Evolutionary conservation across 78 protist species (phyloP).

Genomic region (Dictyostelium intermedium): DNA sequence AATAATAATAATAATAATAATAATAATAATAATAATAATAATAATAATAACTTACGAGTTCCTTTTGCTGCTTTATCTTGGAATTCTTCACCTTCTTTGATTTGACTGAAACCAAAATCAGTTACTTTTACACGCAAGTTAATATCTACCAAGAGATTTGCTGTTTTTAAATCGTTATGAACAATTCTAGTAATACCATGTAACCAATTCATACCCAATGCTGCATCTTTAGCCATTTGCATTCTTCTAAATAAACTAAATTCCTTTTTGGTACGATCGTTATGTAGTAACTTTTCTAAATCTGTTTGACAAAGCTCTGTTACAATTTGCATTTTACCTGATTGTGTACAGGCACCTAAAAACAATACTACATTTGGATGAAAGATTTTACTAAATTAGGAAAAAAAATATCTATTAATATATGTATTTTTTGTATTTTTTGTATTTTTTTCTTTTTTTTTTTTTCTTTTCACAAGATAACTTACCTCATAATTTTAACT

Average conservation of each 20-base stretch:
- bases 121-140: constrained; percentile 67
- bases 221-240: constrained; percentile 84
- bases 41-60: constrained; percentile 47
- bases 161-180: constrained; percentile 77
- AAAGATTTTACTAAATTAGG: constrained; percentile 36
- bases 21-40: background rate
- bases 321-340: constrained; percentile 80
- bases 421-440: background rate
- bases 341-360: constrained; percentile 81
- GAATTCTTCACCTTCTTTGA: constrained; percentile 75
- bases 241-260: constrained; percentile 70
- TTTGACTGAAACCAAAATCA: constrained; percentile 83
- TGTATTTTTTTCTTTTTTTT: background rate
- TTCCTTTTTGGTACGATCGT: constrained; percentile 44
- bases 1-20: background rate
- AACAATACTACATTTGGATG: constrained; percentile 86
- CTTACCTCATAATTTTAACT: constrained; percentile 78
- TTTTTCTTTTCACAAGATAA: background rate
- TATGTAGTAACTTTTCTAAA: constrained; percentile 70
- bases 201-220: constrained; percentile 88
- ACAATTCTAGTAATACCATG: constrained; percentile 80
- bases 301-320: constrained; percentile 79
- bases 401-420: background rate
- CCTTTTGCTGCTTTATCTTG: constrained; percentile 80
- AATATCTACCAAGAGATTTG: constrained; percentile 79